Base-by-base conservation (phyloP, 805 yeast species). In the Metschnikowia chrysomelidarum region DNA sequence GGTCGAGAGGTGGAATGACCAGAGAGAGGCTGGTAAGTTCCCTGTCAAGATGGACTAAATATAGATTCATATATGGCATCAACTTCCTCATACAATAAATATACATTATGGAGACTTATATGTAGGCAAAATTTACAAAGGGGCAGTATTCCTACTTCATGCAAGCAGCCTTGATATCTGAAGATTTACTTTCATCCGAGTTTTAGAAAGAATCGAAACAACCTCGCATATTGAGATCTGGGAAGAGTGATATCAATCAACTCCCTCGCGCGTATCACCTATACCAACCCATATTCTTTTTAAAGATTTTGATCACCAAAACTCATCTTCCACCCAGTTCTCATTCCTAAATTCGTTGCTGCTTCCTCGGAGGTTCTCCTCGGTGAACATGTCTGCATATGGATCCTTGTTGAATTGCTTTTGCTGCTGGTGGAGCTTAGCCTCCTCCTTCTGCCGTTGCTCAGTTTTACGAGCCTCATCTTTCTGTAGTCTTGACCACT, bases 1-100 rank as follows among this genome's bases (percentile, higher is more conserved):
- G 95, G 74, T 81, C 49, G 88, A 80, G 57, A 82, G 69, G 61
- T 86, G 95, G 95, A 87, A 86, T 62, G 89, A 77, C 51, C 94
- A 86, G 72, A 82, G 94, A 69, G 78, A 59, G 44, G 68, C 71
- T 35, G 71, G 71, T 46, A 67, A 66, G 52, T 67, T 66, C 50
- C 73, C 73, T 31, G 59, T 67, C 46, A 66, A 65, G 50, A 46
- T 56, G 41, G 53, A 49, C 27, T 44, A 43, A 34, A 45, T 42
- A 21, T 46, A 39, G 32, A 29, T 28, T 27, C 32, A 16, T 29
- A n/a, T 16, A 26, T 5, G 26, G 30, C 36, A 30, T 35, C 21
- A 21, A 18, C 10, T 29, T 17, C 24, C 21, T 11, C 25, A 27
- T 12, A 7, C 20, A 23, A 33, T 22, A 13, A 31, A 36, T 36